phyloP scores from a whole-genome alignment of 305 asterid species.

The Solanum hybrid region DNA sequence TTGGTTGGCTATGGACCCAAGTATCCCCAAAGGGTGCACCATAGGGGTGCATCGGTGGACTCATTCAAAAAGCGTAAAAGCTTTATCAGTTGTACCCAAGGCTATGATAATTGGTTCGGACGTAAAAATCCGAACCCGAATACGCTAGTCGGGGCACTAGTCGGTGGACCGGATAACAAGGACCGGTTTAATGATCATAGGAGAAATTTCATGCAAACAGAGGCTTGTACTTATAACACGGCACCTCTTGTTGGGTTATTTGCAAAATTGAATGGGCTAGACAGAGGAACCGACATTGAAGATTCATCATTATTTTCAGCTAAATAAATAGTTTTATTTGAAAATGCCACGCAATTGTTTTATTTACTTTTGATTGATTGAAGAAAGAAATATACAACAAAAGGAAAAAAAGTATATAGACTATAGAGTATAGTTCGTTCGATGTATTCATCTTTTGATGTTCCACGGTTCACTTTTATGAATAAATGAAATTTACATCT shows the following conservation, averaged over 20 bases:
- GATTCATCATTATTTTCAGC: conserved; percentile 16
- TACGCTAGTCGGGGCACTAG: conserved; percentile 56
- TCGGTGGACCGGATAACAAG: conserved; percentile 60
- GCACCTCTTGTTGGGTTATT: conserved; percentile 81
- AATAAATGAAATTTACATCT: not conserved
- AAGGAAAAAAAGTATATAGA: not conserved
- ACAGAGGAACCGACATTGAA: not conserved
- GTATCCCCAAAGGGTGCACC: conserved; percentile 65
- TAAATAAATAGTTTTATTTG: not conserved
- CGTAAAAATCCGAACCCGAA: conserved; percentile 51
- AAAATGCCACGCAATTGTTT: not conserved
- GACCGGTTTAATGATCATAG: conserved; percentile 53
- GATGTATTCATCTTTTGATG: not conserved
- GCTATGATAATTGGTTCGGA: conserved; percentile 62
- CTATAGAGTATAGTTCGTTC: not conserved
- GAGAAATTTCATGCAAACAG: conserved; percentile 70
- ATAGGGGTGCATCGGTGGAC: conserved; percentile 61
- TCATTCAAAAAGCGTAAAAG: conserved; percentile 41
- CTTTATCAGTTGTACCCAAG: conserved; percentile 74
- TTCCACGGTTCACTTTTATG: not conserved
- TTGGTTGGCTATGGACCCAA: conserved; percentile 57
- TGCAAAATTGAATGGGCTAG: conserved; percentile 37
- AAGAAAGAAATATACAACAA: not conserved
- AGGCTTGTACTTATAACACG: conserved; percentile 81
- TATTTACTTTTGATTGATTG: not conserved